Evolutionary conservation across 352 stramenopile genomes (phyloP).

Genomic region (Phytophthora boehmeriae): DNA sequence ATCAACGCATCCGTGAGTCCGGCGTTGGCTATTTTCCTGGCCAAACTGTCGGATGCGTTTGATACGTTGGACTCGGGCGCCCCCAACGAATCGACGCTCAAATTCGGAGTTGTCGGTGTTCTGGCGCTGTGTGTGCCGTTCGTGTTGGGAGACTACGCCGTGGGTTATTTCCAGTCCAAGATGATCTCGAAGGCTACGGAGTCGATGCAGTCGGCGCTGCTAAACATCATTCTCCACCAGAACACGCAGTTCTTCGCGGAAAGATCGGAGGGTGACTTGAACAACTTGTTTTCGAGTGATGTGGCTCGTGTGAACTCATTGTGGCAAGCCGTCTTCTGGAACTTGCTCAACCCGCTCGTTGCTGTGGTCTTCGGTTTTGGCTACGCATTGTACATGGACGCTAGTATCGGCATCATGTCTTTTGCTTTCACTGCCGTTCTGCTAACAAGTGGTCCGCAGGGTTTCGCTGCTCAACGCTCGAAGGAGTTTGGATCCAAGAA

Average conservation of each 20-base stretch:
- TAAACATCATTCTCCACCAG: slow-evolving; percentile 84
- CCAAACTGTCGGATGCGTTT: slow-evolving; percentile 77
- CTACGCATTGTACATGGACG: slow-evolving; percentile 86
- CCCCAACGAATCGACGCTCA: slow-evolving; percentile 56
- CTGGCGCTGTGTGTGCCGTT: slow-evolving; percentile 83
- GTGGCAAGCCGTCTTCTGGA: slow-evolving; percentile 91
- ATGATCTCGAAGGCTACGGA: slow-evolving; percentile 91
- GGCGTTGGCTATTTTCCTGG: slow-evolving; percentile 74
- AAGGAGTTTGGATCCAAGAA: slow-evolving; percentile 90
- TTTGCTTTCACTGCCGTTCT: slow-evolving; percentile 85
- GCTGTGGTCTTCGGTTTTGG: slow-evolving; percentile 85
- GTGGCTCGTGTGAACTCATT: slow-evolving; percentile 84
- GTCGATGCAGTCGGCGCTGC: slow-evolving; percentile 70
- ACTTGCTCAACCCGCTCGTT: slow-evolving; percentile 82
- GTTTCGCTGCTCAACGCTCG: slow-evolving; percentile 79
- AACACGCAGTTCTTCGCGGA: slow-evolving; percentile 84
- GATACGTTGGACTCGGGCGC: slow-evolving; percentile 46
- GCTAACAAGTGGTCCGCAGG: slow-evolving; percentile 82
- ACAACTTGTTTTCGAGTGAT: slow-evolving; percentile 90
- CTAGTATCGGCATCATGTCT: slow-evolving; percentile 80
- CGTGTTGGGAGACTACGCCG: slow-evolving; percentile 84
- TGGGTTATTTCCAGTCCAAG: slow-evolving; percentile 91
- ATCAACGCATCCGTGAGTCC: slow-evolving; percentile 86
- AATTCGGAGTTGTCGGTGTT: slow-evolving; percentile 77
- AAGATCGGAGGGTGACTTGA: slow-evolving; percentile 86